phyloP scores from a whole-genome alignment of 73 alveolate genomes.

The Symbiodinium natans region DNA sequence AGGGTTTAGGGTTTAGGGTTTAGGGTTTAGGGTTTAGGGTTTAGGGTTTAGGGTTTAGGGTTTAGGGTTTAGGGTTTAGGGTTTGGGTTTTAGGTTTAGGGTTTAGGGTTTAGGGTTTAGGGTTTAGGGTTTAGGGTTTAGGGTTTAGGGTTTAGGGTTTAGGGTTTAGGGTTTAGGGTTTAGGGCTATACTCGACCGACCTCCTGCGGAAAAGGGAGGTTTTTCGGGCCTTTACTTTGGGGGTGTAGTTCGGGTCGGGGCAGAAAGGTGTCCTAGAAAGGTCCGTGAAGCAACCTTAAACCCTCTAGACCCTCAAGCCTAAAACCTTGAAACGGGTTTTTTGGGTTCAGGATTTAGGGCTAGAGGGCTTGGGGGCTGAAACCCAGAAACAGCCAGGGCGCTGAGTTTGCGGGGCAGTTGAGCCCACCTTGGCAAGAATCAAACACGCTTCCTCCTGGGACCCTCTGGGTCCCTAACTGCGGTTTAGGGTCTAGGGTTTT shows the following conservation, averaged over 20 bases:
- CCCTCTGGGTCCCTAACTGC: too few relatives aligned
- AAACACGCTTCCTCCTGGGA: too few relatives aligned
- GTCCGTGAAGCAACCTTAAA: too few relatives aligned
- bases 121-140: not conserved
- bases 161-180: not conserved
- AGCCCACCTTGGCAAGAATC: too few relatives aligned
- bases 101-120: not conserved
- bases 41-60: not conserved
- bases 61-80: not conserved
- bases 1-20: not conserved
- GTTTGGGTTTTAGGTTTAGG: not conserved
- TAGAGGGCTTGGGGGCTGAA: too few relatives aligned
- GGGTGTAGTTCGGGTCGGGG: too few relatives aligned
- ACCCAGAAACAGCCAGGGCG: not conserved
- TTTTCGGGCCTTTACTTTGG: not conserved
- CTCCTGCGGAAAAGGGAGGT: too few relatives aligned
- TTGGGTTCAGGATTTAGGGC: too few relatives aligned
- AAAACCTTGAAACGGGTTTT: too few relatives aligned
- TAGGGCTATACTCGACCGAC: too few relatives aligned
- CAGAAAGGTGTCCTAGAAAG: too few relatives aligned
- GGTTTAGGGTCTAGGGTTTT: not conserved
- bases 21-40: not conserved
- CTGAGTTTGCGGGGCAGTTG: not conserved
- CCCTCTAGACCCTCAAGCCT: too few relatives aligned
- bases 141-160: not conserved